Base-by-base conservation (phyloP, 2,329 filamentous ascomycete species). In the Coleophoma crateriformis region DNA sequence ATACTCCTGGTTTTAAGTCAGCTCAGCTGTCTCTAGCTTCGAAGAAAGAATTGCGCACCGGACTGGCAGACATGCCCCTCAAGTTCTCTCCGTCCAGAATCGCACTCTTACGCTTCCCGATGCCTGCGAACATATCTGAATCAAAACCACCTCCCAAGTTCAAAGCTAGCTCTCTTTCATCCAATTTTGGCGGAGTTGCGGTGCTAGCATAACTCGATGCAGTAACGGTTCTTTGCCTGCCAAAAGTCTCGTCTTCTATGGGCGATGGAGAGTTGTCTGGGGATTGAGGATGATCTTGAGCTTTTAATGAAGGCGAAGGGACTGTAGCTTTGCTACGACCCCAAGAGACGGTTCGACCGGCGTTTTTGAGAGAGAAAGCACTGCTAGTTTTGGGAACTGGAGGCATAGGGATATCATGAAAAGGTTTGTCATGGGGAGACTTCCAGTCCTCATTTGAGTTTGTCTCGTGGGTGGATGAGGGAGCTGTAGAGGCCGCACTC, bases 141-240 rank as follows among this genome's bases (percentile, higher is more conserved):
- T 27, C 27, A 51, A 67, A 67, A 45, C 65, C 64, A 19, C 64
- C 64, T 45, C 63, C 64, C 14, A 67, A 40, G 46, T 58, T 64
- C 35, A 65, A 48, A 3, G 58, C 61, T 4, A 65, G 34, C 40
- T 64, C 60, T 45, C 53, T 56, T 5, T 64, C 59, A 14, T 56
- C 57, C 33, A 64, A 47, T 47, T 61, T 64, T 39, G 61, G 57
- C 34, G 64, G 62, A 20, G 60, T 61, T 44, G 63, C 61, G 38
- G 64, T 65, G 48, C 64, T 67, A 34, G 64, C 63, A 52, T 64
- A 63, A 50, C 63, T 66, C 1, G 62, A 64, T 7, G 58, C 51
- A 50, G 63, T 65, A 15, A 61, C 56, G 20, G 61, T 59, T 47
- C 64, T 56, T 15, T 53, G 41, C 52, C 63, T 58, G n/a, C 54